Base-by-base conservation (phyloP, 2,329 filamentous ascomycete species). In the Aspergillus tubingensis region DNA sequence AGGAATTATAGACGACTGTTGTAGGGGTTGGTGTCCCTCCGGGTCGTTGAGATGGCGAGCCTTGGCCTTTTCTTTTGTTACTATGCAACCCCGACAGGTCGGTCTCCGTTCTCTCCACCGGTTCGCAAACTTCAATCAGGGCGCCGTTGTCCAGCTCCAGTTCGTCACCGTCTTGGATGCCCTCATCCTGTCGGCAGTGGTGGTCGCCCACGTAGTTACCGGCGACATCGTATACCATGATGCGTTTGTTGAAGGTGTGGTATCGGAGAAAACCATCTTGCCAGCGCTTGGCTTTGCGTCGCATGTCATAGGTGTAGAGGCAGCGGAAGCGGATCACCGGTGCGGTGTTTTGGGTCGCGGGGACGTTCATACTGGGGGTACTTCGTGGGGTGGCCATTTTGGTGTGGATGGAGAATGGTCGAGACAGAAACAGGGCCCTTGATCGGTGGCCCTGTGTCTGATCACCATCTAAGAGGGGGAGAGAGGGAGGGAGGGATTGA, bases 221-320 rank as follows among this genome's bases (percentile, higher is more conserved):
- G 2, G 85, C 81, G 50, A 91, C 87, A 74, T 96, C 92, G 69
- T 95, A 94, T 6, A 96, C 91, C 91, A 97, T 96, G 61, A 95
- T 81, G 4, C 91, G 87, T 72, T 88, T 91, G 79, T 97, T 97
- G 84, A 96, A 96, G 0, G 90, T 89, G 72, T 97, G 93, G 65
- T 89, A 96, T 65, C 89, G 90, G 62, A 97, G 85, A 54, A 87
- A 87, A 38, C 94, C 93, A 88, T 97, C 93, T 70, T 96, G 91
- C 93, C 93, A 97, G 62, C 91, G 83, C 74, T 97, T 97, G 68
- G 91, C 88, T 78, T 97, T 97, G 58, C 91, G 87, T 54, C 88
- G 87, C 44, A 96, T 75, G 72, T 97, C 93, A 72, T 91, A 87
- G 2, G 92, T 96, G 76, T 91, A 97, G 4, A 97, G 86, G 74